These are phyloP conservation scores for Lunularia cruciata DNA, from an alignment of 225 moss, liverwort and hornwort species.

Conservation along the genomic window DNA sequence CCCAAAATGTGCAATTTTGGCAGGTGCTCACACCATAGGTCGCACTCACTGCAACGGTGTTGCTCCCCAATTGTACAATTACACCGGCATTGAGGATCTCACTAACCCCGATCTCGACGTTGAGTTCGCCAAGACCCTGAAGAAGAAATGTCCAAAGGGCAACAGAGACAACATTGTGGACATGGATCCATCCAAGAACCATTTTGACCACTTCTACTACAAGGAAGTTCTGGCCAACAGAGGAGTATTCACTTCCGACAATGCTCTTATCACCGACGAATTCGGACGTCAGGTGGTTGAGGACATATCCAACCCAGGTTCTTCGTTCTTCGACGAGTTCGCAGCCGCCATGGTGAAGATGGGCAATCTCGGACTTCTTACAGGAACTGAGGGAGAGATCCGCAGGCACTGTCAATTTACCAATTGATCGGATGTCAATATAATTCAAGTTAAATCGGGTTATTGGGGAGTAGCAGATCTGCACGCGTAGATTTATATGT, in stretches of 20 bases:
- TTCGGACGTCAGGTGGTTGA: background rate
- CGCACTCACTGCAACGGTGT: conserved; percentile 46
- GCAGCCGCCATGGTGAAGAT: conserved; percentile 34
- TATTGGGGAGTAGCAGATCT: too few relatives aligned
- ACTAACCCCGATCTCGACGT: conserved; percentile 46
- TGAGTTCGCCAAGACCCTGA: conserved; percentile 34
- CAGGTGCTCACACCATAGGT: conserved; percentile 64
- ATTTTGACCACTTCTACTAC: conserved; percentile 35
- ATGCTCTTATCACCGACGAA: conserved; percentile 12
- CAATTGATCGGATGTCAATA: too few relatives aligned
- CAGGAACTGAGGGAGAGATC: conserved; percentile 22
- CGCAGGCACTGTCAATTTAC: conserved; percentile 20
- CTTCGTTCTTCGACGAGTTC: conserved; percentile 28
- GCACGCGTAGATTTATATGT: too few relatives aligned
- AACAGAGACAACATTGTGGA: conserved; percentile 13
- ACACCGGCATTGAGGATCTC: conserved; percentile 20
- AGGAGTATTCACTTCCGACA: conserved; percentile 31
- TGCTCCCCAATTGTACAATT: conserved; percentile 46
- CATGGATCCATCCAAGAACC: conserved; percentile 24
- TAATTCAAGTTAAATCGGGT: too few relatives aligned
- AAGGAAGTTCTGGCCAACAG: conserved; percentile 20
- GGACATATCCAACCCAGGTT: background rate
- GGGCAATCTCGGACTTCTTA: conserved; percentile 17
- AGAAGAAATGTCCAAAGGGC: conserved; percentile 46
- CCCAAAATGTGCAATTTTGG: too few relatives aligned